Percentiles rank a stretch among this genome's conserved stretches.
phyloP scores from a whole-genome alignment of 73 alveolate species.

The Paramecium pentaurelia region DNA sequence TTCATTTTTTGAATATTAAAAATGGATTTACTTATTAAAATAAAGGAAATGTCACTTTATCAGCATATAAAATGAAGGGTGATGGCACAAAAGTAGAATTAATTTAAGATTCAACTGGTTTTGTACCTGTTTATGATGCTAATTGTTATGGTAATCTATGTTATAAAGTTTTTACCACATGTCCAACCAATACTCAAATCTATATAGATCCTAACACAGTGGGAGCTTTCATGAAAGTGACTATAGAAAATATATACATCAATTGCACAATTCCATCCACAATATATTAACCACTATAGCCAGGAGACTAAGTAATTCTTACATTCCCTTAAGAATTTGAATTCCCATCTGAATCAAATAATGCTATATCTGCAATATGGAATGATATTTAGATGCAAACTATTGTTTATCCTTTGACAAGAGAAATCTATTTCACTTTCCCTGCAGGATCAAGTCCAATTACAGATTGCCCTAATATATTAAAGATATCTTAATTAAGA shows the following conservation, averaged over 20 bases:
- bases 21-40: background rate
- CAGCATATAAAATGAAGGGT: conserved; percentile 39
- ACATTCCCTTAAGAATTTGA: background rate
- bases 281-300: background rate
- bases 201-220: conserved; percentile 32
- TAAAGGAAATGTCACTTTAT: conserved; percentile 10
- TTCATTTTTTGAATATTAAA: conserved; percentile 27
- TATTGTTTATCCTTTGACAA: background rate
- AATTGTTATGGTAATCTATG: background rate
- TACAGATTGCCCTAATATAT: background rate
- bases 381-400: background rate
- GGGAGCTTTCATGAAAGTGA: conserved; percentile 29
- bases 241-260: background rate
- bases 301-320: background rate
- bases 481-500: conserved; percentile 21
- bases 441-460: background rate
- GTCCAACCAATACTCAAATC: background rate
- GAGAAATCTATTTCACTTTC: background rate
- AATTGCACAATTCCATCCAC: background rate
- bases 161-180: background rate
- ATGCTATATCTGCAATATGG: background rate
- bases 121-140: conserved; percentile 9
- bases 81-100: conserved; percentile 26
- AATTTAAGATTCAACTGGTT: conserved; percentile 12
- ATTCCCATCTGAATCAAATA: conserved; percentile 38